Base-by-base conservation (phyloP, 1,284 basidiomycete species). In the Cystobasidium sp. region DNA sequence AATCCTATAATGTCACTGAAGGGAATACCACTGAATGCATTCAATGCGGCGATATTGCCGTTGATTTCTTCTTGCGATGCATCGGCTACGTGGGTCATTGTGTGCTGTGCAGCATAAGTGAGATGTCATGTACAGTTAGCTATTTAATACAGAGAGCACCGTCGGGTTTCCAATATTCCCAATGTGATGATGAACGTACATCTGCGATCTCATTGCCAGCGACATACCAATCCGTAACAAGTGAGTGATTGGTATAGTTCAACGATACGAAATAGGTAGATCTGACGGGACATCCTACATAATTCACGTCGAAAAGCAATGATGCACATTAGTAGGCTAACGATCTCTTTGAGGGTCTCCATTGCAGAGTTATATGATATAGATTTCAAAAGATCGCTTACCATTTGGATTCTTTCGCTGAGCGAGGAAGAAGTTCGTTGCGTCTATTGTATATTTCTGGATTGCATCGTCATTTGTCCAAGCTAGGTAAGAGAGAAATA, bases 141-240 rank as follows among this genome's bases (percentile, higher is more conserved):
- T 31, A 31, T 31, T 31, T 31, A 31, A 31, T 31, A 31, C 5
- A 31, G 31, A 31, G 31, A 31, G 31, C n/a, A 31, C 31, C 31
- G 31, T 31, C 31, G 31, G 5, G 5, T 31, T 31, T 31, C 31
- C 31, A 31, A 31, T 31, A 31, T 1, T 31, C 31, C 5, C 63
- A 20, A 44, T 66, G 47, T 12, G 4, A 24, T 39, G 5, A 18
- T 20, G 37, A 3, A 71, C 49, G 41, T 37, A 52, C 90, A 82
- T 92, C 91, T n/a, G 89, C 91, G 76, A 93, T 90, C 80, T 93
- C 91, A 81, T 93, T 92, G 47, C 91, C 91, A 7, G 88, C 89
- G 55, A 92, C 90, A 81, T 85, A 92, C 88, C 89, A 92, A 81
- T 93, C 90, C 83, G 91, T 93, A 62, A 93, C 89, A 69, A 79